Evolutionary conservation across 495 filamentous ascomycete species (phyloP).

Genomic region (Tuber brumale): DNA sequence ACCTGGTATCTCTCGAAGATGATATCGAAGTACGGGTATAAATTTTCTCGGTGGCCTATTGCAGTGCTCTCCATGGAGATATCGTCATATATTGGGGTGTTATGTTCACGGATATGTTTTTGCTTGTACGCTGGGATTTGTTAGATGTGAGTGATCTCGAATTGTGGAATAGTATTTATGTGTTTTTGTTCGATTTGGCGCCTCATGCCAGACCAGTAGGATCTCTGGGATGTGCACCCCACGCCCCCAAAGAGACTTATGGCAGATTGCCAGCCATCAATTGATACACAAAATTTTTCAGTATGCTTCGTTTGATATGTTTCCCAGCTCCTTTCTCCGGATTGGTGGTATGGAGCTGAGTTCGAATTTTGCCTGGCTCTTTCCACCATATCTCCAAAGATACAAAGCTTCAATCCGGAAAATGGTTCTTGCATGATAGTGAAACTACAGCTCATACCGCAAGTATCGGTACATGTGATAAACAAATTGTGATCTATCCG

Average conservation of each 20-base stretch:
- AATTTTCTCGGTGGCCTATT: background rate
- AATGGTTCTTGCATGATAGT: background rate
- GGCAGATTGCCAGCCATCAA: background rate
- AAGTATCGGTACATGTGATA: conserved; percentile 1
- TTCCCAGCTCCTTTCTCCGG: background rate
- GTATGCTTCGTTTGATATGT: background rate
- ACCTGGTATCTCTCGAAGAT: background rate
- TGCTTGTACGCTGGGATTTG: background rate
- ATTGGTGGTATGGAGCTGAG: background rate
- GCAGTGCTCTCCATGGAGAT: background rate
- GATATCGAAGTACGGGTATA: background rate
- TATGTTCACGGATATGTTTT: background rate
- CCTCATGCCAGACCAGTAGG: background rate
- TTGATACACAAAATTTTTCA: background rate
- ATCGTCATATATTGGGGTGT: background rate
- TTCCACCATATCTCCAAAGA: background rate
- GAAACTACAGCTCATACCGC: conserved; percentile 3
- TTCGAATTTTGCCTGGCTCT: background rate
- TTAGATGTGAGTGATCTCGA: background rate
- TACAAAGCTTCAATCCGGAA: background rate
- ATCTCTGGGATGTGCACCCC: background rate
- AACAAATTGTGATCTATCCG: conserved; percentile 4
- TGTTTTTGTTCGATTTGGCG: conserved; percentile 4
- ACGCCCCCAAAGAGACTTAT: background rate
- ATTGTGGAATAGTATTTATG: background rate